Base-by-base conservation (phyloP, 108 stramenopile species). In the Parietichytrium sp. region DNA sequence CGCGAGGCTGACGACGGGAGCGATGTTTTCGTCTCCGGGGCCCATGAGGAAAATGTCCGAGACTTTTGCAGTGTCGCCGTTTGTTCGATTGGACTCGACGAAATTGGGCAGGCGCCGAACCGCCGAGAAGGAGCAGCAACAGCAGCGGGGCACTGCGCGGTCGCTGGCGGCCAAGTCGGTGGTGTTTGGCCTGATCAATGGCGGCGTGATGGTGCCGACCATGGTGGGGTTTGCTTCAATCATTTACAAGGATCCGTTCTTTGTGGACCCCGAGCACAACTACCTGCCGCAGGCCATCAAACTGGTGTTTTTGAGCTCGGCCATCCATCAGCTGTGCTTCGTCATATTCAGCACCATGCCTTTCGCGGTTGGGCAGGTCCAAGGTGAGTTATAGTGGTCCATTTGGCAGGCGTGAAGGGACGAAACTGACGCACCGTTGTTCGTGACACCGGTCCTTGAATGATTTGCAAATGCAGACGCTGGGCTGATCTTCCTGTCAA, bases 361-460 rank as follows among this genome's bases (percentile, higher is more conserved):
- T 23, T 98, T 96, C 84, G 95, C 96, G 6, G 94, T 97, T 25
- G 96, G 98, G 18, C 93, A 93, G 80, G 97, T 98, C 1, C 97
- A 98, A 86, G n/a, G n/a, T n/a, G n/a, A n/a, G n/a, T n/a, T n/a
- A n/a, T n/a, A n/a, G n/a, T n/a, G n/a, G 84, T 82, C 12, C 79
- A 25, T 6, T 27, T 8, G 8, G 4, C 53, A 33, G 13, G 26
- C 13, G 36, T 20, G n/a, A 8, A 30, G 16, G 4, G 27, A 10
- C 1, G 54, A 23, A 4, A 72, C 48, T 86, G 29, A 29, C 18
- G 12, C 3, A 83, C n/a, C 55, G 4, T 2, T 31, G 38, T 6
- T 54, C 47, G n/a, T 50, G 30, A 15, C 61, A 30, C 23, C 13
- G 29, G 25, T 18, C 80, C 3, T 30, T 45, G 82, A 87, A 84